A percentile compares a stretch with the other conserved stretches of the same genome.
phyloP scores from a whole-genome alignment of 805 yeast genomes.

The Kuraishia capsulata region DNA sequence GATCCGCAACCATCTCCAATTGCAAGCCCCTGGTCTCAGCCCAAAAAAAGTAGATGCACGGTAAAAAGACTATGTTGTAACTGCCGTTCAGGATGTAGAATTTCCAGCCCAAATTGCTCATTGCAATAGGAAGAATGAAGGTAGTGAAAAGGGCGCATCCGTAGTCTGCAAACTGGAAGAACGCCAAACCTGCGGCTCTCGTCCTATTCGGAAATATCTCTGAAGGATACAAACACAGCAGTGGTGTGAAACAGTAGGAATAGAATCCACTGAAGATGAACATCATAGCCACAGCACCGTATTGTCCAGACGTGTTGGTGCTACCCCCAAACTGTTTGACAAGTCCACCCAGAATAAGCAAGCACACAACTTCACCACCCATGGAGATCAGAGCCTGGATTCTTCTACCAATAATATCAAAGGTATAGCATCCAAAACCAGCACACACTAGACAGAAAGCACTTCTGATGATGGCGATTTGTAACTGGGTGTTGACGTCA shows the following conservation, averaged over 20 bases:
- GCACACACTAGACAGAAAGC: conserved; percentile 11
- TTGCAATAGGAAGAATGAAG: conserved; percentile 20
- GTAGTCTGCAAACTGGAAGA: conserved; percentile 12
- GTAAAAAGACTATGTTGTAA: conserved; percentile 12
- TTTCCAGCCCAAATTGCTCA: conserved; percentile 14
- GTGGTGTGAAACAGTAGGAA: conserved; percentile 16
- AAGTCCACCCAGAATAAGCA: conserved; percentile 17
- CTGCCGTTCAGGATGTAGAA: conserved; percentile 15
- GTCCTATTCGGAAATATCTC: conserved; percentile 15
- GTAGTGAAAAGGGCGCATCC: conserved; percentile 15
- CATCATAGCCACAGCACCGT: conserved; percentile 14
- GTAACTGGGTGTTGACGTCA: conserved; percentile 16
- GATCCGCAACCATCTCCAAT: conserved; percentile 18
- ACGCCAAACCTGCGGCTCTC: conserved; percentile 17
- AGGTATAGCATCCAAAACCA: conserved; percentile 13
- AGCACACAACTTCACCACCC: conserved; percentile 12
- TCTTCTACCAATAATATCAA: conserved; percentile 16
- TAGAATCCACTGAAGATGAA: conserved; percentile 14
- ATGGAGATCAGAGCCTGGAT: conserved; percentile 13
- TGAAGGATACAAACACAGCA: conserved; percentile 15
- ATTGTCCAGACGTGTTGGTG: conserved; percentile 11
- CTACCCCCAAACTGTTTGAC: conserved; percentile 9
- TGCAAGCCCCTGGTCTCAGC: conserved; percentile 17
- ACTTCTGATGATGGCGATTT: conserved; percentile 7
- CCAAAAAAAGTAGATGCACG: conserved; percentile 12